These are phyloP conservation scores for Pleurotus salmoneostramineus DNA, from an alignment of 768 basidiomycete genomes.

Conservation along the genomic window DNA sequence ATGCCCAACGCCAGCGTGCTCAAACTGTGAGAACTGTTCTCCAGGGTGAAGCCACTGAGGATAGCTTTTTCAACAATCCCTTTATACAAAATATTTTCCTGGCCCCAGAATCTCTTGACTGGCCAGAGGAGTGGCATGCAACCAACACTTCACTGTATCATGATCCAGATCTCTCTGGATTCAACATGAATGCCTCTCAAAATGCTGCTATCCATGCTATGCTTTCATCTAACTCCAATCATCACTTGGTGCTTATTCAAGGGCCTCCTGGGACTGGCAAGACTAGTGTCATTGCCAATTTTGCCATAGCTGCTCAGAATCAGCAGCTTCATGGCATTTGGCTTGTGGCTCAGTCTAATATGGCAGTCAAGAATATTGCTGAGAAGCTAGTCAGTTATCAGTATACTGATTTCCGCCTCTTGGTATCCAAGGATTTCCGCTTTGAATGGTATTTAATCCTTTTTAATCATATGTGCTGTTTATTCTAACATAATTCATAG, in stretches of 20 bases:
- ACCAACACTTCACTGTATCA: neutral
- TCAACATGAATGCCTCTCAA: conserved; percentile 40
- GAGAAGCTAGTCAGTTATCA: conserved; percentile 62
- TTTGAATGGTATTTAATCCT: conserved; percentile 48
- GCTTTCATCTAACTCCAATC: conserved; percentile 30
- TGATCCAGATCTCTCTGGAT: conserved; percentile 12
- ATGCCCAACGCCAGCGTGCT: conserved; percentile 48
- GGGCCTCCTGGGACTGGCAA: conserved; percentile 72
- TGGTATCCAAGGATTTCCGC: conserved; percentile 71
- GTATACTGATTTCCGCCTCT: conserved; percentile 55
- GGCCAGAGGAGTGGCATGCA: conserved; percentile 33
- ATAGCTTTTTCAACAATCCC: conserved; percentile 32
- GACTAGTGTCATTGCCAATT: conserved; percentile 68
- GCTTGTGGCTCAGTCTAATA: conserved; percentile 83
- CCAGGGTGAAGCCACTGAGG: conserved; percentile 28
- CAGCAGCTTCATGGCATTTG: conserved; percentile 52
- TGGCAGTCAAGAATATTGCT: conserved; percentile 88
- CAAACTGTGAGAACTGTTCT: conserved; percentile 37
- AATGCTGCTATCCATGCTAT: conserved; percentile 43
- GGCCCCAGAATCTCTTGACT: conserved; percentile 24
- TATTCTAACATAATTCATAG: conserved; percentile 29
- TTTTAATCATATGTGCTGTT: conserved; percentile 1
- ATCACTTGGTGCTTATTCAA: conserved; percentile 41
- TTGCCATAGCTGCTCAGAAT: conserved; percentile 44
- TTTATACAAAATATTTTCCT: conserved; percentile 52